Evolutionary conservation across 75 land plant species (phyloP), one percentile per base, ranked within the genome.

Genomic region (Adiantum capillusveneris): DNA sequence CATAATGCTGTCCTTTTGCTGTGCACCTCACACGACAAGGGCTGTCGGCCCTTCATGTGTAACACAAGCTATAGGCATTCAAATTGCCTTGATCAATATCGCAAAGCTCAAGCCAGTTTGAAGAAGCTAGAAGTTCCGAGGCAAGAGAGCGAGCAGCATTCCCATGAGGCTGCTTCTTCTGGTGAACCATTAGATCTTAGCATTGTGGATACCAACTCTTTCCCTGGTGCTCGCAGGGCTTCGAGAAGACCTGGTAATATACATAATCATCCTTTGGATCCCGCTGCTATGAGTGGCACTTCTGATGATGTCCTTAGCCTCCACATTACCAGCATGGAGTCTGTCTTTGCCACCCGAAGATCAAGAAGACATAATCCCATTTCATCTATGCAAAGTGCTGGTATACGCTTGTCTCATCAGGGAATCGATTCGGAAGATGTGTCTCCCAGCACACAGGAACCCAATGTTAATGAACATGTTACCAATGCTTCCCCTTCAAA

Each of bases 61-160:
- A 81, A 86, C 59, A 84, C 91, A 57, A 87, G 91, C 62, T 84
- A 87, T 58, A 63, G 87, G 59, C 91, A 87, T 62, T 84, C 91
- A 44, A 87, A 87, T 68, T 87, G 91, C 58, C 63, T 87, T 29
- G 91, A 87, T 27, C 79, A 78, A 16, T 84, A 75, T 31, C 73
- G 64, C 53, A 80, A 78, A 58, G n/a, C 50, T 37, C 29, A 59
- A 59, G 26, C 62, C 11, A 22, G 2, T 25, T 14, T 42, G 48
- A 44, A 59, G 45, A 59, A 34, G 22, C 42, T 5, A 13, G 43
- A 43, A 17, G 46, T n/a, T 43, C 7, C 22, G 22, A 24, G 29
- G 26, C 25, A 36, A 25, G 25, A 25, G 51, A 59, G 44, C 2
- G 24, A 25, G 24, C 21, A 36, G 26, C 46, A 14, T 17, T 1